These are phyloP conservation scores for Nicotiana knightiana DNA, from an alignment of 257 asterid genomes.

Conservation along the genomic window DNA sequence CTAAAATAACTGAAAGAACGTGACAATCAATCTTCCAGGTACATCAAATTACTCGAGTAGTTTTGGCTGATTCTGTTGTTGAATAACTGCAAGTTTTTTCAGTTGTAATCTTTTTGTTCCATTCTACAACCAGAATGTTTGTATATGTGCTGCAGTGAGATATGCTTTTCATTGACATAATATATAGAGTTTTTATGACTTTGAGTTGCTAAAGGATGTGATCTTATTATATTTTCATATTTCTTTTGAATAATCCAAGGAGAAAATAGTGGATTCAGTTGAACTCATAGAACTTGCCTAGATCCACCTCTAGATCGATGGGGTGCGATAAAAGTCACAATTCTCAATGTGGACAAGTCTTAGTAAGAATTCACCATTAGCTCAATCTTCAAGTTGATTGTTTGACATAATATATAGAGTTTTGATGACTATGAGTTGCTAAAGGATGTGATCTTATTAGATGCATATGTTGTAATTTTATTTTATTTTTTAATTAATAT, in stretches of 20 bases:
- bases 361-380: too few species aligned
- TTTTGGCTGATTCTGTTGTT: not conserved
- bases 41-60: slow-evolving; percentile 9
- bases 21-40: slow-evolving; percentile 32
- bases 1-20: slow-evolving; percentile 54
- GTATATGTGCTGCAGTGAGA: slow-evolving; percentile 34
- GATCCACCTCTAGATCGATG: too few species aligned
- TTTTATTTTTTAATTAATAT: not conserved
- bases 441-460: not conserved
- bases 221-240: not conserved
- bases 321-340: too few species aligned
- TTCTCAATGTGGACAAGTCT: too few species aligned
- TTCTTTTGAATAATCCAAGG: too few species aligned
- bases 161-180: slow-evolving; percentile 8
- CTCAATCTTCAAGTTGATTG: too few species aligned
- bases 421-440: not conserved
- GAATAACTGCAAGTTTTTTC: not conserved
- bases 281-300: too few species aligned
- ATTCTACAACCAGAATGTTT: not conserved
- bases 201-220: not conserved
- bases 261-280: too few species aligned
- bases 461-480: not conserved
- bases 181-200: not conserved
- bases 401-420: not conserved
- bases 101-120: slow-evolving; percentile 2